Conservation (phyloP, 805 yeast species). For the Candida insectalens region DNA sequence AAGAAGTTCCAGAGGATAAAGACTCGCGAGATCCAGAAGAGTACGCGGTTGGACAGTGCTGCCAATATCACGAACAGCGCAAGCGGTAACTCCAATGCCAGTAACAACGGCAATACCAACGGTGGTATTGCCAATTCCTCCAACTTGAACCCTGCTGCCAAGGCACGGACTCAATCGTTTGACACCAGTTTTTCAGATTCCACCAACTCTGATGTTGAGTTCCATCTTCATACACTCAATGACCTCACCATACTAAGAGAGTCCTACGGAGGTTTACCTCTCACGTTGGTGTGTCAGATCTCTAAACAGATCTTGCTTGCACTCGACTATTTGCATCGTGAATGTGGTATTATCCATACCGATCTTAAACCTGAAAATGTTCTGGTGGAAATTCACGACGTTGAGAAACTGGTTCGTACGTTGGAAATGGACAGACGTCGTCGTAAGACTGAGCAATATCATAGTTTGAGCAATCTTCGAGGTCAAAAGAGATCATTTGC, state of each 20-base stretch:
- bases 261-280: constrained; percentile 44
- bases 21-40: constrained; percentile 16
- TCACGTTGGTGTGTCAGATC: constrained; percentile 44
- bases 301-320: constrained; percentile 46
- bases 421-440: not conserved
- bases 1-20: constrained; percentile 27
- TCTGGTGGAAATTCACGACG: constrained; percentile 42
- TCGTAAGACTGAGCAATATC: no score
- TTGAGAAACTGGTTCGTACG: constrained; percentile 36
- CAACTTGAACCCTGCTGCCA: not conserved
- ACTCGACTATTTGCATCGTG: constrained; percentile 47
- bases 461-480: no score
- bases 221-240: constrained; percentile 18
- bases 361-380: constrained; percentile 73
- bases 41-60: constrained; percentile 5
- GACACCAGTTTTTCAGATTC: not conserved
- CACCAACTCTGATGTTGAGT: constrained; percentile 3
- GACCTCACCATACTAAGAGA: constrained; percentile 28
- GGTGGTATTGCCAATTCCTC: not conserved
- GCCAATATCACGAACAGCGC: not conserved
- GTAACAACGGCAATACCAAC: constrained; percentile 2
- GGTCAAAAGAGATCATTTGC: not conserved
- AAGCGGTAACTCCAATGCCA: not conserved
- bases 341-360: constrained; percentile 62
- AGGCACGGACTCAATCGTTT: not conserved